These are phyloP conservation scores for Penicillium expansum DNA, from an alignment of 2,329 filamentous ascomycete genomes.

Conservation along the genomic window DNA sequence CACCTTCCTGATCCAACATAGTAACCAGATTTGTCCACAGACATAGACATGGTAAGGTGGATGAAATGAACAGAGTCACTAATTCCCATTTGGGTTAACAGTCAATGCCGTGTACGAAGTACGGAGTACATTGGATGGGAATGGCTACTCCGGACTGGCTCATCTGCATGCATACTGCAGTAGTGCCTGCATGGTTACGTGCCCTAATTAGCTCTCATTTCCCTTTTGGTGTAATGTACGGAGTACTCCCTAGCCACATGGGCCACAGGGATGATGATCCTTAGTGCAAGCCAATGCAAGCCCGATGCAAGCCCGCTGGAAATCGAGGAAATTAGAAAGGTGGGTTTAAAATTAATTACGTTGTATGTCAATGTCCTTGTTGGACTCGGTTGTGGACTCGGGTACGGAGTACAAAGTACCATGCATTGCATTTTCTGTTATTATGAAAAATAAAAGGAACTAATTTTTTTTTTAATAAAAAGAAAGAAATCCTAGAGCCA, in stretches of 20 bases:
- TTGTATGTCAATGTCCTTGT: background rate
- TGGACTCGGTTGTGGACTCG: background rate
- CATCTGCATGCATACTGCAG: background rate
- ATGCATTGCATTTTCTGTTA: background rate
- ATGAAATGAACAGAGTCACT: background rate
- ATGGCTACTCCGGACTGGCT: background rate
- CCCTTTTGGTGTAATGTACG: background rate
- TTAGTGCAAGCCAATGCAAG: background rate
- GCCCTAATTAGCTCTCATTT: slow-evolving; percentile 6
- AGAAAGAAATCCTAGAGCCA: background rate
- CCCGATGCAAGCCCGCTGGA: background rate
- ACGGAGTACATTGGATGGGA: background rate
- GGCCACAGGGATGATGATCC: background rate
- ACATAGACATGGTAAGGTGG: background rate
- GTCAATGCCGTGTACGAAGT: background rate
- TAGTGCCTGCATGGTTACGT: slow-evolving; percentile 3
- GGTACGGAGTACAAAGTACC: background rate
- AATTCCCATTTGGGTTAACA: background rate
- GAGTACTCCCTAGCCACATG: slow-evolving; percentile 2
- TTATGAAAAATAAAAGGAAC: background rate
- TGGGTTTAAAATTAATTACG: background rate
- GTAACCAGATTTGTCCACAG: background rate
- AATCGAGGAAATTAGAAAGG: background rate
- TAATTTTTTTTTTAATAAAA: background rate
- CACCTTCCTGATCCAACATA: background rate